Evolutionary conservation across 2,329 filamentous ascomycete species (phyloP), one percentile per base, ranked within the genome.

Genomic region (Aureobasidium zeae): DNA sequence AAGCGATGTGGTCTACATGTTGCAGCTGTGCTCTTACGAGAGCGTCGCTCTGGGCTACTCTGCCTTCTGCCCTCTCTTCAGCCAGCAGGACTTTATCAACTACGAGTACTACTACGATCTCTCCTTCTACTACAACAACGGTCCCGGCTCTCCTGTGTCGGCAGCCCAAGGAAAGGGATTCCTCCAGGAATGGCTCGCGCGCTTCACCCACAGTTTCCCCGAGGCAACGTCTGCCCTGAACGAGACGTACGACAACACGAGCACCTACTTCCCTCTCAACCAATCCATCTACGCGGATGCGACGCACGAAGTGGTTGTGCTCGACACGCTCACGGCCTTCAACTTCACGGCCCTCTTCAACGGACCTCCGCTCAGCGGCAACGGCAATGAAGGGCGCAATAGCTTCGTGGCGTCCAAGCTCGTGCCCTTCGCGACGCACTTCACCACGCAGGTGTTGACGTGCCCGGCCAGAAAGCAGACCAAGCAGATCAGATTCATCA

Each of bases 91-190:
- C 39, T 43, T 34, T 9, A 26, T 43, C 39, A 43, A 43, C 30
- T 43, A 43, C 39, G 39, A 43, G 30, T 43, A 43, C 39, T 43
- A 43, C 39, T 43, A 43, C 30, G 39, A 43, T 13, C 24, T 43
- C 20, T 43, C 30, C 5, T 43, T 43, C 22, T 43, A 43, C 39
- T 43, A 43, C 39, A 43, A 43, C 39, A 43, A 43, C 22, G 39
- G 39, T 6, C 39, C 39, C 15, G 39, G 39, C 8, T 43, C 39
- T 13, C 39, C 39, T 8, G 39, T 43, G 16, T 17, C 39, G 2
- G 39, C 39, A 10, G 39, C 39, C 22, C 39, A 43, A 5, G 39
- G 39, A 16, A 43, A 34, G 30, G 39, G 30, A 16, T 43, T 43
- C 39, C 17, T 43, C 5, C 21, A 43, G 8, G 39, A 43, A 30